phyloP scores from a whole-genome alignment of 257 asterid species.

The Verbena officinalis region DNA sequence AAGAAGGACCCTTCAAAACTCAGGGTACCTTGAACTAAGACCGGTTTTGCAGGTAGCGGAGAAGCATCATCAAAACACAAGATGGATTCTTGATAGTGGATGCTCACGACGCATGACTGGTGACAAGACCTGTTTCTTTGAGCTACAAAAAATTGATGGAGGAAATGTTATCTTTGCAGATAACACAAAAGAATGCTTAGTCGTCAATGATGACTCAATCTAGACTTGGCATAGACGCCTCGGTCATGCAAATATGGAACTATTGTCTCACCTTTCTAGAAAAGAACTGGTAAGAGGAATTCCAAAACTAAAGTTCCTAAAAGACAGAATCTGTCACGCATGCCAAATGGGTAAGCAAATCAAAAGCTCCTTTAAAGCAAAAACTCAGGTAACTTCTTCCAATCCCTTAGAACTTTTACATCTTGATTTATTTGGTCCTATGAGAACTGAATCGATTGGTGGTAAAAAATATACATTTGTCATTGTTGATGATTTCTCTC shows the following conservation, averaged over 20 bases:
- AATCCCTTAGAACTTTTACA: background rate
- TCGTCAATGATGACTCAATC: too few species aligned
- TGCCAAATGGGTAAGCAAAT: background rate
- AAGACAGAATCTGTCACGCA: background rate
- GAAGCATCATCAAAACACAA: too few species aligned
- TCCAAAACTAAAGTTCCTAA: background rate
- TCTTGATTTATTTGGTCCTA: background rate
- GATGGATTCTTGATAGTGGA: too few species aligned
- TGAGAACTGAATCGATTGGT: background rate
- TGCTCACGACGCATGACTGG: too few species aligned
- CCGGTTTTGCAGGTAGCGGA: too few species aligned
- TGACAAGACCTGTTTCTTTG: too few species aligned
- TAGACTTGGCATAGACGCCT: background rate
- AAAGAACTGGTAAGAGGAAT: background rate
- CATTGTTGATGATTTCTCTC: background rate
- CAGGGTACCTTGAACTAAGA: too few species aligned
- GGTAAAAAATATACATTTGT: background rate
- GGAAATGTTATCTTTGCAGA: too few species aligned
- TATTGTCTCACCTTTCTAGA: too few species aligned
- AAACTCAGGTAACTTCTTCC: background rate
- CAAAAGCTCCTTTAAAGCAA: background rate
- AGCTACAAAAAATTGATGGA: too few species aligned
- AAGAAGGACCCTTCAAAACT: too few species aligned
- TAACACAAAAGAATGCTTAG: too few species aligned
- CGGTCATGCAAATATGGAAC: background rate